Evolutionary conservation across 192 early-diverging fungal species (phyloP).

Genomic region (Coemansia erecta): DNA sequence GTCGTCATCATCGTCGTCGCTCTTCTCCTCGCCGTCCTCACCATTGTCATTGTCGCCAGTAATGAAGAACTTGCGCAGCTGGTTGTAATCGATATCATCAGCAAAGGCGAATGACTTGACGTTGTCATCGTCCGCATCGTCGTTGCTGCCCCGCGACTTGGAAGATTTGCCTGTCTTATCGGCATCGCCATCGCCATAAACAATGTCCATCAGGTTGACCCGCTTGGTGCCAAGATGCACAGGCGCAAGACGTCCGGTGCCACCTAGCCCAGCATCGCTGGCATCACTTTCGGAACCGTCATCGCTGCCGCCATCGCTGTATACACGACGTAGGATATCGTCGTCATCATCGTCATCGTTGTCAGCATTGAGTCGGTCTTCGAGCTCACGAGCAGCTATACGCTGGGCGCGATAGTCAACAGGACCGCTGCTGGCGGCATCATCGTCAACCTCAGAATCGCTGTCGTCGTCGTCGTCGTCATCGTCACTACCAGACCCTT

Average conservation of each 20-base stretch:
- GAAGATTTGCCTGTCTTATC: slow-evolving; percentile 24
- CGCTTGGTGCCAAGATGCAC: slow-evolving; percentile 54
- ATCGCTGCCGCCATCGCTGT: slow-evolving; percentile 13
- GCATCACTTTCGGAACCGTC: slow-evolving; percentile 6
- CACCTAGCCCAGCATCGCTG: background rate
- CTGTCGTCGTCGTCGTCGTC: slow-evolving; percentile 47
- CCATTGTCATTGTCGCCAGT: slow-evolving; percentile 36
- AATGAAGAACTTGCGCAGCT: slow-evolving; percentile 37
- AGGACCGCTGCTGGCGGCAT: background rate
- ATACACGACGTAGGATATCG: slow-evolving; percentile 27
- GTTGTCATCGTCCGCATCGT: slow-evolving; percentile 38
- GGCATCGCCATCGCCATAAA: slow-evolving; percentile 73
- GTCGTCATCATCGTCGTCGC: slow-evolving; percentile 36
- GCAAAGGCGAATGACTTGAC: slow-evolving; percentile 33
- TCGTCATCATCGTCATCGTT: slow-evolving; percentile 14
- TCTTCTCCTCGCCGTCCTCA: slow-evolving; percentile 35
- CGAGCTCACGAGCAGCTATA: slow-evolving; percentile 77
- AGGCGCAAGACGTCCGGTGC: slow-evolving; percentile 25
- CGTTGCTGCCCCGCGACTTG: slow-evolving; percentile 41
- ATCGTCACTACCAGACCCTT: slow-evolving; percentile 9
- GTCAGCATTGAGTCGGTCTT: slow-evolving; percentile 38
- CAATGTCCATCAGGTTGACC: slow-evolving; percentile 83
- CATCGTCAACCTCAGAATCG: slow-evolving; percentile 26
- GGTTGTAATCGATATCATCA: slow-evolving; percentile 31
- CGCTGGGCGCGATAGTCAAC: slow-evolving; percentile 27